Percentiles rank a stretch among this genome's conserved stretches.
Conservation (phyloP, 1,284 basidiomycete genomes). For the Apiotrichum montevideense region DNA sequence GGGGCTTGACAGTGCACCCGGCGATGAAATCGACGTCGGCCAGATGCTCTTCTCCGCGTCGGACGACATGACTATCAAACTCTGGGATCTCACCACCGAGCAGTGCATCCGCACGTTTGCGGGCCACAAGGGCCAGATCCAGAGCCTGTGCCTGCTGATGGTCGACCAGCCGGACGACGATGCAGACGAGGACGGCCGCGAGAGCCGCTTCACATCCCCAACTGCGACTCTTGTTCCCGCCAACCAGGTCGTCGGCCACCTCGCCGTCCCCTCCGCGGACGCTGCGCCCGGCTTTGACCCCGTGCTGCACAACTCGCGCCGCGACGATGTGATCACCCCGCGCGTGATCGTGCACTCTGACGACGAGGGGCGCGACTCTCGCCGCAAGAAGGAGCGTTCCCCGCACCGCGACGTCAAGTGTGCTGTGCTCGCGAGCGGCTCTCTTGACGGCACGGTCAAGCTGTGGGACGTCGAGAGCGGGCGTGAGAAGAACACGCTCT, state of each 20-base stretch:
- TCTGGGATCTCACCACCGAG: constrained; percentile 84
- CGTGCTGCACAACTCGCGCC: constrained; percentile 13
- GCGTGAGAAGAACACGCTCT: constrained; percentile 72
- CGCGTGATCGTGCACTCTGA: constrained; percentile 34
- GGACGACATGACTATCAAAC: constrained; percentile 85
- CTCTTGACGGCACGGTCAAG: constrained; percentile 93
- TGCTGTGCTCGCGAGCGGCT: constrained; percentile 79
- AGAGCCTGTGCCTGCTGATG: constrained; percentile 75
- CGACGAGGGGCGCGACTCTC: constrained; percentile 7
- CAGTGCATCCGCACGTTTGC: constrained; percentile 77
- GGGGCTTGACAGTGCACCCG: constrained; percentile 12
- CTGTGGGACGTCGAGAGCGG: constrained; percentile 92
- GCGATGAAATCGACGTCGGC: constrained; percentile 58
- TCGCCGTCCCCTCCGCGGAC: constrained; percentile 37
- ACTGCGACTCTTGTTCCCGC: constrained; percentile 12
- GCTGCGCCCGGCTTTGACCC: constrained; percentile 26
- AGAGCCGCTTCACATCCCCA: constrained; percentile 1
- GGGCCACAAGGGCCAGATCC: constrained; percentile 92
- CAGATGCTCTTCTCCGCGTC: constrained; percentile 96
- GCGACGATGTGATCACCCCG: constrained; percentile 23
- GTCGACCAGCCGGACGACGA: constrained; percentile 50
- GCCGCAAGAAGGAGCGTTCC: constrained; percentile 9
- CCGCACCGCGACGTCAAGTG: constrained; percentile 37
- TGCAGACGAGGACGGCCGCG: constrained; percentile 10
- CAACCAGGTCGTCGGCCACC: not conserved